Percentiles rank a stretch among this genome's conserved stretches.
These are phyloP conservation scores for Lactarius akahatsu DNA, from an alignment of 768 basidiomycete species.

Conservation along the genomic window DNA sequence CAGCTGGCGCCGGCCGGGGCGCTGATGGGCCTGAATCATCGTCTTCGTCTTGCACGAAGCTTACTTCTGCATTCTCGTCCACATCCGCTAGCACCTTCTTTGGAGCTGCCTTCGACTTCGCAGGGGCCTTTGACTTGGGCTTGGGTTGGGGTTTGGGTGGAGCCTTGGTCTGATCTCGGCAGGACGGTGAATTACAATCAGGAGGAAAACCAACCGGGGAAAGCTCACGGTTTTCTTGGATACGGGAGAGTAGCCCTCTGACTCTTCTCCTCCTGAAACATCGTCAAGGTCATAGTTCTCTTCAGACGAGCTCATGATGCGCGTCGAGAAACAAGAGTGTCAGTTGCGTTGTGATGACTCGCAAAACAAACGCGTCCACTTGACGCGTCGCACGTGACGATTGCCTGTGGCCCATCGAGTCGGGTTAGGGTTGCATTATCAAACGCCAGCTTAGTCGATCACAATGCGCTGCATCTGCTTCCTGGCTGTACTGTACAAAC, in stretches of 20 bases:
- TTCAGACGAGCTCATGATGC: conserved; percentile 69
- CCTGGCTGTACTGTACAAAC: too few relatives aligned
- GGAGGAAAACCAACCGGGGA: conserved; percentile 32
- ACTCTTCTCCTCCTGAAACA: conserved; percentile 59
- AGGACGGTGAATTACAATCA: conserved; percentile 14
- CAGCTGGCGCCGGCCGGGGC: conserved; percentile 33
- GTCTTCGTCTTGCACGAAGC: conserved; percentile 43
- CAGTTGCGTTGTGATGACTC: not conserved
- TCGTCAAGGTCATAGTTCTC: conserved; percentile 66
- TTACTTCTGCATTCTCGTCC: conserved; percentile 56
- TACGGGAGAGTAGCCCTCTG: conserved; percentile 62
- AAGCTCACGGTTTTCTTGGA: conserved; percentile 48
- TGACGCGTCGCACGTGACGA: conserved; percentile 29
- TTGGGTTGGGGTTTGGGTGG: conserved; percentile 46
- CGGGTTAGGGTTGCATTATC: not conserved
- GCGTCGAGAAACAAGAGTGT: conserved; percentile 7
- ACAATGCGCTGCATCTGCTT: too few relatives aligned
- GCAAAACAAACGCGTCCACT: conserved; percentile 9
- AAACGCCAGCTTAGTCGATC: too few relatives aligned
- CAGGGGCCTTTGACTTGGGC: conserved; percentile 44
- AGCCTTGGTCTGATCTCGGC: conserved; percentile 43
- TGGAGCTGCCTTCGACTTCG: conserved; percentile 50
- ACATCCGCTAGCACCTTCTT: conserved; percentile 72
- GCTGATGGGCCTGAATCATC: conserved; percentile 37
- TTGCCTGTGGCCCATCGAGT: too few relatives aligned